Evolutionary conservation across 176 grass and related monocot genomes (phyloP).

Genomic region (Cenchrus americanus): DNA sequence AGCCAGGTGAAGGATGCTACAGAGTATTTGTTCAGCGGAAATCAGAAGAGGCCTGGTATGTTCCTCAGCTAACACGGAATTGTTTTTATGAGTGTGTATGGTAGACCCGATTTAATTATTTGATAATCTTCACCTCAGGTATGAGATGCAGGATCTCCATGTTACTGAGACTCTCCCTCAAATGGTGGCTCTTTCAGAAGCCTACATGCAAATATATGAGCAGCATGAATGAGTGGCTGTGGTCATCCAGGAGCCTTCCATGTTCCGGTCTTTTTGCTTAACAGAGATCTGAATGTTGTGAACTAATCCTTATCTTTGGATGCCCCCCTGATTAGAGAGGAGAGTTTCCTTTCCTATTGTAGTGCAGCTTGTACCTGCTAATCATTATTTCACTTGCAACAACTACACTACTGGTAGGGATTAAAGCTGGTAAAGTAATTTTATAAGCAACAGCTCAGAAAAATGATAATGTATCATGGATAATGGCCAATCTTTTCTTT

Average conservation of each 20-base stretch:
- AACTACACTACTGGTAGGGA: background rate
- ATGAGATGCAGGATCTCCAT: slow-evolving; percentile 98
- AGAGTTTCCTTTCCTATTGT: background rate
- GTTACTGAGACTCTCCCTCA: slow-evolving; percentile 97
- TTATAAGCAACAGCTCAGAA: background rate
- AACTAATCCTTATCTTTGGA: slow-evolving; percentile 17
- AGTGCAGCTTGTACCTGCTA: background rate
- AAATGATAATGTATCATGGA: background rate
- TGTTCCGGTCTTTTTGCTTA: background rate
- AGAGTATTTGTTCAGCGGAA: slow-evolving; percentile 92
- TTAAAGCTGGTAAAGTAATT: slow-evolving; percentile 25
- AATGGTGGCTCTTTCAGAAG: slow-evolving; percentile 95
- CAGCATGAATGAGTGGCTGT: slow-evolving; percentile 65
- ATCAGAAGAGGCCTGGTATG: slow-evolving; percentile 90
- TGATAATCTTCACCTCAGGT: slow-evolving; percentile 52
- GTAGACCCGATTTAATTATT: slow-evolving; percentile 2
- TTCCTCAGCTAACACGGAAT: background rate
- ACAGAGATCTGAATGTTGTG: background rate
- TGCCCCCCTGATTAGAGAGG: background rate
- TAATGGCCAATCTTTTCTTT: background rate
- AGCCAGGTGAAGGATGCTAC: slow-evolving; percentile 91
- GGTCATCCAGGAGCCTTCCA: background rate
- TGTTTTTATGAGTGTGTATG: background rate
- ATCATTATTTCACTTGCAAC: background rate
- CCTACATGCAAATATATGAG: slow-evolving; percentile 99